Conservation (phyloP, 2,329 filamentous ascomycete genomes). For the Chrysoporthe cubensis region DNA sequence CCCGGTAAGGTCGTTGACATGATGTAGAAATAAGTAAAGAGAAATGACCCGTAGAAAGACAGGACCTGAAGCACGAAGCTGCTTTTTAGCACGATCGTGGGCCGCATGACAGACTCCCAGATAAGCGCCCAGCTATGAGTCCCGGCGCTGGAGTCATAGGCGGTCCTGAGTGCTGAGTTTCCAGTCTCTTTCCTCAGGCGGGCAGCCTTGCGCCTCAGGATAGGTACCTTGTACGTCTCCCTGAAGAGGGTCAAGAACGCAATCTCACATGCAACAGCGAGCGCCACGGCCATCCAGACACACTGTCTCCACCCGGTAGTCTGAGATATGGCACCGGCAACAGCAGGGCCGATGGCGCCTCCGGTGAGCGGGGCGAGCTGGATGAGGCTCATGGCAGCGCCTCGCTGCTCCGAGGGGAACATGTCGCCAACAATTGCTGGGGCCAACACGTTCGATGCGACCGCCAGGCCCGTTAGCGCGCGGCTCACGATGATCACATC, state of each 20-base stretch:
- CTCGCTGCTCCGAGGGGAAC: slow-evolving; percentile 60
- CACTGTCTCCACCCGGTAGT: slow-evolving; percentile 58
- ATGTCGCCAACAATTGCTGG: slow-evolving; percentile 68
- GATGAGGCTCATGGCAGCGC: slow-evolving; percentile 60
- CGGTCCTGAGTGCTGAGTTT: slow-evolving; percentile 36
- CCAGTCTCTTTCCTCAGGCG: slow-evolving; percentile 38
- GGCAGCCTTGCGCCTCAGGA: slow-evolving; percentile 50
- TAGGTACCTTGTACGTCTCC: slow-evolving; percentile 65
- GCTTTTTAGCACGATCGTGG: slow-evolving; percentile 50
- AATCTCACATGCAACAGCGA: slow-evolving; percentile 54
- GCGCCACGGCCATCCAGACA: slow-evolving; percentile 52
- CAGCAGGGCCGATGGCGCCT: slow-evolving; percentile 59
- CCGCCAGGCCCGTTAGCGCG: slow-evolving; percentile 63
- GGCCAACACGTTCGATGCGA: slow-evolving; percentile 66
- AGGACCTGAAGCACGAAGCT: slow-evolving; percentile 57
- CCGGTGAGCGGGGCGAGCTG: slow-evolving; percentile 62
- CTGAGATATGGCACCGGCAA: slow-evolving; percentile 59
- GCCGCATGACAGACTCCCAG: slow-evolving; percentile 49
- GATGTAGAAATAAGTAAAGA: slow-evolving; percentile 58
- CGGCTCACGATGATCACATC: slow-evolving; percentile 56
- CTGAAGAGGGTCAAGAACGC: slow-evolving; percentile 55
- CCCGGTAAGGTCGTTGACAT: slow-evolving; percentile 57
- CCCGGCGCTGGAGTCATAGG: slow-evolving; percentile 37
- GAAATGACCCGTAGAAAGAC: slow-evolving; percentile 51
- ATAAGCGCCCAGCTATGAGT: slow-evolving; percentile 36